Base-by-base conservation (phyloP, 2,329 filamentous ascomycete genomes). In the Triangularia verruculosa region DNA sequence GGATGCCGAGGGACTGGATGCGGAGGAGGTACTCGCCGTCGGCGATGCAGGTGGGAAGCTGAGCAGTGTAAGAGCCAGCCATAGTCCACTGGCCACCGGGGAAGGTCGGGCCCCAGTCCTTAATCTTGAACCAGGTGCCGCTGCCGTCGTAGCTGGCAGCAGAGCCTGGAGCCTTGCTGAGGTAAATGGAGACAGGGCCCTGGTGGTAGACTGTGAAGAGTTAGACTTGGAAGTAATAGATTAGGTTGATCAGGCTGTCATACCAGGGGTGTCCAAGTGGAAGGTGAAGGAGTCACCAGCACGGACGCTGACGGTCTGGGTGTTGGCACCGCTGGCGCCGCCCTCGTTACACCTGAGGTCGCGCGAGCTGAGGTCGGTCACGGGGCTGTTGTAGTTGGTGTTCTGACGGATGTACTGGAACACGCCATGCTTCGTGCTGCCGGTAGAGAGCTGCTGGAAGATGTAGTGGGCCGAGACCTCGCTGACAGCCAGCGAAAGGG, bases 1-100 rank as follows among this genome's bases (percentile, higher is more conserved):
- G 86, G 59, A 89, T 84, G 27, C 83, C 86, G 58, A 89, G 80
- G 61, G 83, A 79, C 64, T 87, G 84, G 72, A 86, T 82, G 55
- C 86, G 79, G 25, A 87, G 76, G 34, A 88, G 81, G 72, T 88
- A 88, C 66, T 86, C 82, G 64, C 86, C 86, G 39, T 82, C 70
- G 27, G 80, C 79, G 59, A 88, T 78, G 68, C 80, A 81, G 30
- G 73, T 70, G 8, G 86, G 85, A 67, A 88, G 82, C 57, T 75
- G 69, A 67, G 69, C 72, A 1, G 73, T 72, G 71, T 79, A 79
- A 0, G 64, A 51, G 60, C 43, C 61, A 12, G 34, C 22, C 11
- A 69, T 15, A 13, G 52, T 59, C 67, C 67, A 69, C 17, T 34
- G 59, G 1, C 66, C 59, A 25, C 60, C 52, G 52, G 39, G 59